Evolutionary conservation across 2,329 filamentous ascomycete genomes (phyloP).

Genomic region (Trichoderma koningiopsis): DNA sequence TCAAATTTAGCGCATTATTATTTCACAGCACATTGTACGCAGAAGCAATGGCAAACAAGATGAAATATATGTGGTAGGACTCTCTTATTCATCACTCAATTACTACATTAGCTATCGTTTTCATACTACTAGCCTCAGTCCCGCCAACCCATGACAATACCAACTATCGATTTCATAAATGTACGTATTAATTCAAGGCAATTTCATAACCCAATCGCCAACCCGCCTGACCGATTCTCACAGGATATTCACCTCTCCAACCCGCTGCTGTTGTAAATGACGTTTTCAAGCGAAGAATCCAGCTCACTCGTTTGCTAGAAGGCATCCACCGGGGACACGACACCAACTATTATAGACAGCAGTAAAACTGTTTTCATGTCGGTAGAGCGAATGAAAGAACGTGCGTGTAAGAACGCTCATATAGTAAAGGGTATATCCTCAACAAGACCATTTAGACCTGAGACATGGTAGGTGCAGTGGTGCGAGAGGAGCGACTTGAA

Average conservation of each 20-base stretch:
- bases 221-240: neutral
- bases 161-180: slow-evolving; percentile 21
- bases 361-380: neutral
- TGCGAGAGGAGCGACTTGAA: slow-evolving; percentile 35
- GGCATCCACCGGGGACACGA: slow-evolving; percentile 11
- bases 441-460: slow-evolving; percentile 41
- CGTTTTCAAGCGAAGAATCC: neutral
- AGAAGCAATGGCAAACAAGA: neutral
- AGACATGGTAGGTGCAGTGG: slow-evolving; percentile 54
- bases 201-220: slow-evolving; percentile 15
- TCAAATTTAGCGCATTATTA: neutral
- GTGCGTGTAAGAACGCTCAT: neutral
- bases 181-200: slow-evolving; percentile 13
- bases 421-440: neutral
- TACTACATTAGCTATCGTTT: slow-evolving; percentile 24
- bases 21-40: too few species aligned
- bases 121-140: slow-evolving; percentile 5
- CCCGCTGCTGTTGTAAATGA: neutral
- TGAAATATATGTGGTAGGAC: neutral
- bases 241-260: neutral
- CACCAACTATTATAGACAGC: slow-evolving; percentile 11
- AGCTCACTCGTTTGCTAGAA: neutral
- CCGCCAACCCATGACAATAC: slow-evolving; percentile 5
- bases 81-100: slow-evolving; percentile 10
- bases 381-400: neutral